phyloP scores from a whole-genome alignment of 495 filamentous ascomycete species.

The Hypoxylon lienhwacheense region DNA sequence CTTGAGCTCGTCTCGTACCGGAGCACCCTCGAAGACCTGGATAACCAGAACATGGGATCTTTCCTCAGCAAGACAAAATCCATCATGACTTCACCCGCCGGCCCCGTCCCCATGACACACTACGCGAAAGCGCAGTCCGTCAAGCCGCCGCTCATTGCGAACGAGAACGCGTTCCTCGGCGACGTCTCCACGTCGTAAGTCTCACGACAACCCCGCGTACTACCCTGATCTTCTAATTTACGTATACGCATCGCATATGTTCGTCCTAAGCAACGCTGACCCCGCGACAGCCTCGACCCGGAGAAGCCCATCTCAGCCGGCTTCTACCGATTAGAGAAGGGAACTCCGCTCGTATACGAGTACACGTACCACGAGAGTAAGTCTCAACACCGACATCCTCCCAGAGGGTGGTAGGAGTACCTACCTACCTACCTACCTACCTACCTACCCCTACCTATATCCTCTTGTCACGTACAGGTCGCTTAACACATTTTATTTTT shows the following conservation, averaged over 20 bases:
- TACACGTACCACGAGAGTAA: conserved; percentile 73
- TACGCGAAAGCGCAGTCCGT: conserved; percentile 63
- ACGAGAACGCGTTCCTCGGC: conserved; percentile 73
- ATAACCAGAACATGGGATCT: conserved; percentile 36
- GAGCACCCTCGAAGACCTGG: neutral
- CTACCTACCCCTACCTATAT: too few relatives aligned
- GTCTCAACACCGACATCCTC: too few relatives aligned
- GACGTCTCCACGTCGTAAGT: conserved; percentile 63
- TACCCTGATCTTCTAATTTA: too few relatives aligned
- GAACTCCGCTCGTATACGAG: conserved; percentile 70
- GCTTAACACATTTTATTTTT: too few relatives aligned
- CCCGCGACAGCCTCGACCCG: conserved; percentile 52
- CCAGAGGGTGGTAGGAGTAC: too few relatives aligned
- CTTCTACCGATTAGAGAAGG: conserved; percentile 75
- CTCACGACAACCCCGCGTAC: neutral
- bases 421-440: too few relatives aligned
- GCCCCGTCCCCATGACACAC: conserved; percentile 51
- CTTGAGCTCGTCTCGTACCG: neutral
- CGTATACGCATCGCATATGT: neutral
- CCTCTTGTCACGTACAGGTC: too few relatives aligned
- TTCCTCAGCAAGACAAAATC: conserved; percentile 44
- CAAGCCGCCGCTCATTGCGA: conserved; percentile 71
- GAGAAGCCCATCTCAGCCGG: conserved; percentile 67
- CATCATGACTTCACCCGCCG: conserved; percentile 10
- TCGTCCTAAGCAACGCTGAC: neutral